phyloP scores from a whole-genome alignment of 192 early-diverging fungal species.

The Diversispora epigaea region DNA sequence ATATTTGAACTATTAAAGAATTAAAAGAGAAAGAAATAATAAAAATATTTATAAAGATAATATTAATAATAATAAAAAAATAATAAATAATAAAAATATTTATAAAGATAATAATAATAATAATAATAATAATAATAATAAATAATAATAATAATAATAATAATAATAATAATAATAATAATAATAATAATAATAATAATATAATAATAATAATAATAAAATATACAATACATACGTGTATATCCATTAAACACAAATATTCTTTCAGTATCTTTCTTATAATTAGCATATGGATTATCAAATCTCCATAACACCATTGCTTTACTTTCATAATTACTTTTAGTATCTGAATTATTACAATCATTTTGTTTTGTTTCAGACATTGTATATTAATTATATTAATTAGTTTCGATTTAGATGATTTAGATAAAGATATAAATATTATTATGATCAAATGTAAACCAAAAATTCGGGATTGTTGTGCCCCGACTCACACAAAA shows the following conservation, averaged over 20 bases:
- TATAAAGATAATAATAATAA: too few relatives aligned
- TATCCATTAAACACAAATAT: slow-evolving; percentile 10
- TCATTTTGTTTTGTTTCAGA: too few relatives aligned
- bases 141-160: too few relatives aligned
- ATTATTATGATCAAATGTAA: too few relatives aligned
- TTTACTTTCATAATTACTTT: too few relatives aligned
- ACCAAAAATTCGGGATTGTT: too few relatives aligned
- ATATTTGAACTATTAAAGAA: neutral
- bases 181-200: too few relatives aligned
- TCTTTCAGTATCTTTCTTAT: neutral
- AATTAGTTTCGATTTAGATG: too few relatives aligned
- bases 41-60: neutral
- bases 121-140: neutral
- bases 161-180: neutral
- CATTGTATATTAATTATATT: too few relatives aligned
- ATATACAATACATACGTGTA: neutral
- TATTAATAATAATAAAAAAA: neutral
- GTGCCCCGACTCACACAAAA: too few relatives aligned
- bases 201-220: neutral
- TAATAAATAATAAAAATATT: neutral
- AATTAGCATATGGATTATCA: slow-evolving; percentile 16
- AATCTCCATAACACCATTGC: slow-evolving; percentile 1
- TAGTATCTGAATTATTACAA: too few relatives aligned
- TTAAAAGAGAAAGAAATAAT: neutral
- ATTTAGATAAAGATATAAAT: too few relatives aligned